phyloP scores from a whole-genome alignment of 1,139 yeast genomes.

The Yamadazyma diddensiae region DNA sequence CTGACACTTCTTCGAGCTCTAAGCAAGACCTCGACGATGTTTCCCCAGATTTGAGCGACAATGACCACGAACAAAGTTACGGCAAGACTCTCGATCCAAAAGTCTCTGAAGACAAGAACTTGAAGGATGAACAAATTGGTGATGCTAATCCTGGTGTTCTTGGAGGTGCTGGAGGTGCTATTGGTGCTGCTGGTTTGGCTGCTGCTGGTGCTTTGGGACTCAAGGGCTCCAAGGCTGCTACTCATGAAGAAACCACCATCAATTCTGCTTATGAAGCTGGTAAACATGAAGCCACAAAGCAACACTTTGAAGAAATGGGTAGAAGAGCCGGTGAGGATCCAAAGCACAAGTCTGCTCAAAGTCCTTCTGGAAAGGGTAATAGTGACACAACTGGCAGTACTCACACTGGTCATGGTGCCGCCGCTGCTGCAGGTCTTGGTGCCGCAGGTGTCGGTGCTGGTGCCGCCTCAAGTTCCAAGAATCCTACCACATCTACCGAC shows the following conservation, averaged over 20 bases:
- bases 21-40: constrained; percentile 5
- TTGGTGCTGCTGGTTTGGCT: constrained; percentile 14
- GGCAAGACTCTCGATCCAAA: constrained; percentile 14
- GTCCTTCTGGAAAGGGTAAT: constrained; percentile 1
- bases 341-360: constrained; percentile 1
- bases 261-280: constrained; percentile 19
- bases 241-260: constrained; percentile 6
- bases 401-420: constrained; percentile 5
- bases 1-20: constrained; percentile 1
- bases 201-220: constrained; percentile 16
- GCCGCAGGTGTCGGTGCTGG: constrained; percentile 19
- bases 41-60: constrained; percentile 9
- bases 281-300: constrained; percentile 11
- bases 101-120: constrained; percentile 1
- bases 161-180: constrained; percentile 16
- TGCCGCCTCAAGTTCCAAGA: constrained; percentile 7
- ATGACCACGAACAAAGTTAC: constrained; percentile 7
- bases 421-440: constrained; percentile 2
- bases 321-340: constrained; percentile 1
- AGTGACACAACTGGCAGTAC: constrained; percentile 1
- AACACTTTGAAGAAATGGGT: constrained; percentile 5
- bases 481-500: constrained; percentile 5
- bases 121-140: constrained; percentile 3
- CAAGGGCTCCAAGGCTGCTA: constrained; percentile 10
- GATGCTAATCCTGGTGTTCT: constrained; percentile 11